Evolutionary conservation across 345 rosid species (phyloP).

Genomic region (Linum trigynum): DNA sequence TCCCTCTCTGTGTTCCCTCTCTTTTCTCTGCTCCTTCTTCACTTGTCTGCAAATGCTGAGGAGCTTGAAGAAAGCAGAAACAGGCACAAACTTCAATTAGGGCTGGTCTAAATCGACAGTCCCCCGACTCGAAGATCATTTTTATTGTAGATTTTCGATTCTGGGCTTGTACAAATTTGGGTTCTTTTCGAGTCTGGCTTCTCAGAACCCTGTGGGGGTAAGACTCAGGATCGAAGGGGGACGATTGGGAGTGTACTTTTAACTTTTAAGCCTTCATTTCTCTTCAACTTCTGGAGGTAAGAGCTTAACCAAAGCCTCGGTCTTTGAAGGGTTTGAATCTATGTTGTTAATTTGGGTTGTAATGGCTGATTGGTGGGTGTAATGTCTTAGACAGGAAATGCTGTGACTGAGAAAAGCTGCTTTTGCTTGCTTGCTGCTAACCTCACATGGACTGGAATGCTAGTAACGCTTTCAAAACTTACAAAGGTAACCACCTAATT

Average conservation of each 20-base stretch:
- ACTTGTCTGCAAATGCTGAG: too few relatives aligned
- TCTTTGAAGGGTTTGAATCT: not conserved
- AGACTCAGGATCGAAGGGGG: too few relatives aligned
- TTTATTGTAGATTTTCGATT: too few relatives aligned
- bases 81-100: too few relatives aligned
- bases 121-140: too few relatives aligned
- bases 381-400: slow-evolving; percentile 14
- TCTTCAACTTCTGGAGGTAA: not conserved
- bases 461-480: slow-evolving; percentile 62
- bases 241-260: too few relatives aligned
- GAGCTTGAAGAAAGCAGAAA: too few relatives aligned
- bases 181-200: not conserved
- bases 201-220: not conserved
- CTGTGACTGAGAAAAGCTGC: slow-evolving; percentile 17
- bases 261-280: too few relatives aligned
- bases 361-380: not conserved
- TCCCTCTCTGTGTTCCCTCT: slow-evolving; percentile 13
- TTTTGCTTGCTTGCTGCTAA: slow-evolving; percentile 13
- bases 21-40: slow-evolving; percentile 10
- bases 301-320: not conserved
- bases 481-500: slow-evolving; percentile 45
- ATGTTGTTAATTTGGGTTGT: not conserved
- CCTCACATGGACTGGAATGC: slow-evolving; percentile 72
- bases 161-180: not conserved
- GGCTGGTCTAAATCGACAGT: too few relatives aligned